phyloP scores from a whole-genome alignment of 2,329 filamentous ascomycete genomes.

The Paecilomyces formosus region DNA sequence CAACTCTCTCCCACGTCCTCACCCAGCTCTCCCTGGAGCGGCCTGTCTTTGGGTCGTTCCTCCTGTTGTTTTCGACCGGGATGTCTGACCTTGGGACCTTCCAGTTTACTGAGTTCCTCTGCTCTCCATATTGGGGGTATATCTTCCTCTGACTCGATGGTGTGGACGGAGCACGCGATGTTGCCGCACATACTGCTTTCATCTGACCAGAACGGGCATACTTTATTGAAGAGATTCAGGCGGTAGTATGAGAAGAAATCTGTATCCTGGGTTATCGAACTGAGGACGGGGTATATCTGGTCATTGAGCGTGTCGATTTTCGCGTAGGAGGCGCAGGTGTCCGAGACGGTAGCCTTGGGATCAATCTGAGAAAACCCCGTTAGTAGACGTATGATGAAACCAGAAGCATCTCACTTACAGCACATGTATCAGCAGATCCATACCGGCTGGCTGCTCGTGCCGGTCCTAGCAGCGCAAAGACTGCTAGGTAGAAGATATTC shows the following conservation, averaged over 20 bases:
- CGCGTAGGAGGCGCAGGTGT: slow-evolving; percentile 89
- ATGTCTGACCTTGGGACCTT: slow-evolving; percentile 85
- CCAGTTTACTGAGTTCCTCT: slow-evolving; percentile 82
- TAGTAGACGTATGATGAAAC: not conserved
- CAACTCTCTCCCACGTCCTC: slow-evolving; percentile 89
- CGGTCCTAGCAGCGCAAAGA: slow-evolving; percentile 51
- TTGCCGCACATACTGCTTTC: slow-evolving; percentile 93
- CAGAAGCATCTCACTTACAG: slow-evolving; percentile 39
- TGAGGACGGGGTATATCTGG: slow-evolving; percentile 66
- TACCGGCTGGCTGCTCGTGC: slow-evolving; percentile 39
- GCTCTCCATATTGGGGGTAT: slow-evolving; percentile 88
- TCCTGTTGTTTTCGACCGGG: slow-evolving; percentile 67
- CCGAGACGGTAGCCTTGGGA: slow-evolving; percentile 78
- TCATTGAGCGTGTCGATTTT: slow-evolving; percentile 80
- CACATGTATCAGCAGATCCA: slow-evolving; percentile 44
- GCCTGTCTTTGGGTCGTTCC: slow-evolving; percentile 60
- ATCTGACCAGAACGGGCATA: slow-evolving; percentile 94
- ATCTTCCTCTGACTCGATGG: slow-evolving; percentile 89
- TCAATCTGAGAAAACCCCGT: slow-evolving; percentile 56
- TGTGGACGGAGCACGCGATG: slow-evolving; percentile 91
- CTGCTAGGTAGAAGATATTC: slow-evolving; percentile 53
- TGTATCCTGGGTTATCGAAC: slow-evolving; percentile 74
- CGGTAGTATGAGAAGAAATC: slow-evolving; percentile 99
- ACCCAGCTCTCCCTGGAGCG: slow-evolving; percentile 74
- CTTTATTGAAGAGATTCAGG: slow-evolving; percentile 87